Conservation (phyloP, 305 asterid species). For the Solanum chacoense region DNA sequence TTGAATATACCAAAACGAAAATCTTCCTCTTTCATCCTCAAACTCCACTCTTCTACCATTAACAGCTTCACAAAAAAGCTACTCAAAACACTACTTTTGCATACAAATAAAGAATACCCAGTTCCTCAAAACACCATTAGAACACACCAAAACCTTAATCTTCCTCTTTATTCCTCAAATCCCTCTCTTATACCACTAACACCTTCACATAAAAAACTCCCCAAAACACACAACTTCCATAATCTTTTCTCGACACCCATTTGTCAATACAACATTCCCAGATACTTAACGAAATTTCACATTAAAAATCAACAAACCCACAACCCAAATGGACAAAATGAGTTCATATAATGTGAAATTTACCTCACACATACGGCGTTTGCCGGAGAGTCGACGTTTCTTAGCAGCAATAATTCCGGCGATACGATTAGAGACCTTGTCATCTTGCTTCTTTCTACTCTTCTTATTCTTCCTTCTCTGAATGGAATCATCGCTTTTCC, state of each 20-base stretch:
- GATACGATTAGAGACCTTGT: conserved; percentile 43
- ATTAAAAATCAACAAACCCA: not conserved
- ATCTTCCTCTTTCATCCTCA: not conserved
- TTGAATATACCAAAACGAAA: not conserved
- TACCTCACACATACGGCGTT: conserved; percentile 89
- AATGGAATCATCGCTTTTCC: conserved; percentile 76
- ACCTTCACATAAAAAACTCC: not conserved
- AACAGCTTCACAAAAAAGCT: not conserved
- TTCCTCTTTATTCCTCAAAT: not conserved
- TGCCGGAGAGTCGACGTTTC: conserved; percentile 81
- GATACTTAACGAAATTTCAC: not conserved
- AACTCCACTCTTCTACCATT: not conserved
- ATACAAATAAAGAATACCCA: not conserved
- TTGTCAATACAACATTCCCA: not conserved
- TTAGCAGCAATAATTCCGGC: conserved; percentile 89
- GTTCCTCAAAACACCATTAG: not conserved
- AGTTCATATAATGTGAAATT: not conserved
- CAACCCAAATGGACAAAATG: not conserved
- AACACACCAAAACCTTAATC: not conserved
- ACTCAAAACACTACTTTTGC: not conserved
- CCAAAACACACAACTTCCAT: not conserved
- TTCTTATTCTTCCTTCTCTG: conserved; percentile 48
- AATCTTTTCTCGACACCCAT: not conserved
- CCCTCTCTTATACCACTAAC: not conserved
- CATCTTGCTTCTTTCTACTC: conserved; percentile 43